Percentiles rank a stretch among this genome's conserved stretches.
Evolutionary conservation across 2,329 filamentous ascomycete genomes (phyloP).

Genomic region (Colletotrichum noveboracense): DNA sequence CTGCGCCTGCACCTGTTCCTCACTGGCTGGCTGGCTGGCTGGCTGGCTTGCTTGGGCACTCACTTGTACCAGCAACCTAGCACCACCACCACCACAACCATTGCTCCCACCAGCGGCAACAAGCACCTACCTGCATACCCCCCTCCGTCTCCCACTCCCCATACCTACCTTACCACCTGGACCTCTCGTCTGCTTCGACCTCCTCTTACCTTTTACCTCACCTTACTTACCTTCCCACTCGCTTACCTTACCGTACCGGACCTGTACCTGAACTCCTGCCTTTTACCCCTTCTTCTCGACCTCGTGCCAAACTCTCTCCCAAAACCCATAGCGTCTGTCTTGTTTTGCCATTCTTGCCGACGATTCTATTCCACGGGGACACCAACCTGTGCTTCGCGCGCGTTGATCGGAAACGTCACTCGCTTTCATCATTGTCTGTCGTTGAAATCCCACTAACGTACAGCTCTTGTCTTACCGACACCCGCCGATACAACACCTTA

Average conservation of each 20-base stretch:
- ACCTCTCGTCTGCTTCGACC: background rate
- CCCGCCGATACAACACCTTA: background rate
- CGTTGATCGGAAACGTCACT: constrained; percentile 19
- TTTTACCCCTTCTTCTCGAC: background rate
- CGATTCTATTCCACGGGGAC: background rate
- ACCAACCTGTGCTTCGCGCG: constrained; percentile 1
- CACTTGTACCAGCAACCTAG: background rate
- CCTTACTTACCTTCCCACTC: constrained; percentile 7
- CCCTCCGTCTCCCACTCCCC: background rate
- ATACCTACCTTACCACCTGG: background rate
- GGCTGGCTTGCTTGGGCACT: background rate
- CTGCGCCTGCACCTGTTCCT: background rate
- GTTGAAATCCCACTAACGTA: constrained; percentile 20
- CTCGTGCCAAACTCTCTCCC: background rate
- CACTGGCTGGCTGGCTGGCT: background rate
- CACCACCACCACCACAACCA: background rate
- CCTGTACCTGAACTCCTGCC: background rate
- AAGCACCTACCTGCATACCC: background rate
- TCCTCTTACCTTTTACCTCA: background rate
- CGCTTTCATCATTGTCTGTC: constrained; percentile 17
- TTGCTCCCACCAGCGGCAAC: background rate
- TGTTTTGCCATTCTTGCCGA: background rate
- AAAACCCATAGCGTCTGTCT: background rate
- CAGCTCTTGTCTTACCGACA: constrained; percentile 20
- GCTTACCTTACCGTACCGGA: constrained; percentile 5